Conservation (phyloP, 2,329 filamentous ascomycete species). For the Lomentospora prolificans region DNA sequence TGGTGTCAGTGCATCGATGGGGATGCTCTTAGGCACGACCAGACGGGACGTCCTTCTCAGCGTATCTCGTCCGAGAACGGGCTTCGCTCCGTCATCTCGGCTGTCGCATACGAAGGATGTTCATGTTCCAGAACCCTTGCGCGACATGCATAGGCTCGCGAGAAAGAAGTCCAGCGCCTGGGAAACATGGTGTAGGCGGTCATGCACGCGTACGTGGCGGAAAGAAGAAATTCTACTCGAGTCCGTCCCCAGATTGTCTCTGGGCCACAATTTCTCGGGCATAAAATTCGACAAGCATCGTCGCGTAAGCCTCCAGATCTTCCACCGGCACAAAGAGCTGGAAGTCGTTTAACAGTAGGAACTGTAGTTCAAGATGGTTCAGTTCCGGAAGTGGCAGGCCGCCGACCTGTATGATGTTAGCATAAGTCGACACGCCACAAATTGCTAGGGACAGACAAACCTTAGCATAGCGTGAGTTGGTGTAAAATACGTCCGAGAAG, state of each 20-base stretch:
- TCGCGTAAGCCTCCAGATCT: conserved; percentile 93
- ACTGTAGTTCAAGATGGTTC: conserved; percentile 93
- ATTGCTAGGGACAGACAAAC: conserved; percentile 37
- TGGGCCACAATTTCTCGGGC: conserved; percentile 70
- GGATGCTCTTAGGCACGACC: too few species aligned
- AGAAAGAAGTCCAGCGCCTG: too few species aligned
- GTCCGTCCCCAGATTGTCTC: not conserved
- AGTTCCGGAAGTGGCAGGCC: conserved; percentile 85
- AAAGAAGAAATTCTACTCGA: not conserved
- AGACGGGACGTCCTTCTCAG: not conserved
- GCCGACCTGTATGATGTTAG: conserved; percentile 59
- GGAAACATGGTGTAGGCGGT: too few species aligned
- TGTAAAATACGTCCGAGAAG: conserved; percentile 98
- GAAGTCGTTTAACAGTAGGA: conserved; percentile 92
- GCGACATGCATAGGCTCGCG: not conserved
- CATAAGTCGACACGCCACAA: not conserved
- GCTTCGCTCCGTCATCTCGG: not conserved
- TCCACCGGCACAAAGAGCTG: conserved; percentile 86
- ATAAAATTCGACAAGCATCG: conserved; percentile 98
- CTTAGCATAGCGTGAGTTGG: conserved; percentile 98
- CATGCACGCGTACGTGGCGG: not conserved
- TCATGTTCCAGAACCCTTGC: not conserved
- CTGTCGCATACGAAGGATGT: not conserved
- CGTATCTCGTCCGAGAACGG: too few species aligned
- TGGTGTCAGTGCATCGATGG: too few species aligned